phyloP scores from a whole-genome alignment of 495 filamentous ascomycete species.

The Talaromyces ruber region DNA sequence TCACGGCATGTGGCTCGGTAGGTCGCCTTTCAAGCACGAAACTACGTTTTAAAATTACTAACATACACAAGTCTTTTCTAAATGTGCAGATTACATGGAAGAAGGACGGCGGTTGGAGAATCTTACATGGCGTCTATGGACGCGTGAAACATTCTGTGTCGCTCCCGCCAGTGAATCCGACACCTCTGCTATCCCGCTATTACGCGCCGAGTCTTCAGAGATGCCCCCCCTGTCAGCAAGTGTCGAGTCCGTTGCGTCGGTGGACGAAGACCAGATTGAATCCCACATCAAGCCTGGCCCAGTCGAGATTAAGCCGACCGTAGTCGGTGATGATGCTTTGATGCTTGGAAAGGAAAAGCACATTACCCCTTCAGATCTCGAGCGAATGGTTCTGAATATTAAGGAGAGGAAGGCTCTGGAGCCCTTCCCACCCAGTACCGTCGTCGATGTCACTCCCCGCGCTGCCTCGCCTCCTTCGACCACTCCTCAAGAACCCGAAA shows the following conservation, averaged over 20 bases:
- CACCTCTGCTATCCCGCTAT: slow-evolving; percentile 32
- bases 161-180: slow-evolving; percentile 50
- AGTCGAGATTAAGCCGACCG: slow-evolving; percentile 34
- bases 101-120: slow-evolving; percentile 91
- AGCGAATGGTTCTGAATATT: slow-evolving; percentile 87
- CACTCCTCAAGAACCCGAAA: slow-evolving; percentile 26
- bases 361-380: slow-evolving; percentile 76
- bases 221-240: slow-evolving; percentile 86
- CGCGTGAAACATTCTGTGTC: slow-evolving; percentile 91
- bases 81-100: slow-evolving; percentile 90
- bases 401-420: slow-evolving; percentile 66
- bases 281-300: slow-evolving; percentile 44
- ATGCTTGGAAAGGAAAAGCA: slow-evolving; percentile 68
- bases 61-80: slow-evolving; percentile 69
- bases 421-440: slow-evolving; percentile 34
- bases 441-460: slow-evolving; percentile 17
- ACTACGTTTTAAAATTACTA: background rate
- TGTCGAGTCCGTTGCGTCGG: slow-evolving; percentile 73
- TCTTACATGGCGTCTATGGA: slow-evolving; percentile 93
- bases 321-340: slow-evolving; percentile 41
- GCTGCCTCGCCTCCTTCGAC: slow-evolving; percentile 36
- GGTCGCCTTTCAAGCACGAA: slow-evolving; percentile 25
- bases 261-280: slow-evolving; percentile 64
- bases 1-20: slow-evolving; percentile 97
- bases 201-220: slow-evolving; percentile 43